Percentiles rank a stretch among this genome's conserved stretches.
phyloP scores from a whole-genome alignment of 208 protist species.

The Crithidia sp. region DNA sequence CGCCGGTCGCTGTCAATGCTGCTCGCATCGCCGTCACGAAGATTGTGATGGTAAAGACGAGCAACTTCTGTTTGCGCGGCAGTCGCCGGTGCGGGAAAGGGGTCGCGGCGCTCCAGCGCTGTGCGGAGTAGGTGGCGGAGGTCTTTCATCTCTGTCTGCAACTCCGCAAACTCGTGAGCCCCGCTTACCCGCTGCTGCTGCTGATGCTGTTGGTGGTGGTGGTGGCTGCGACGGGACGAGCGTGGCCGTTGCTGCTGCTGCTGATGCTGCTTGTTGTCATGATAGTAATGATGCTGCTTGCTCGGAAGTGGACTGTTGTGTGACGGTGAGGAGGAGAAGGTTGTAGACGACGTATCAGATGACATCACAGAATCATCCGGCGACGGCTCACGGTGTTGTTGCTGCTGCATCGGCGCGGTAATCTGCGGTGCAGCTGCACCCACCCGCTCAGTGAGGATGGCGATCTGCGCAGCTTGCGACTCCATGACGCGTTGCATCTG shows the following conservation, averaged over 20 bases:
- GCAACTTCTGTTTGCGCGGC: not conserved
- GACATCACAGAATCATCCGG: not conserved
- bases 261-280: not conserved
- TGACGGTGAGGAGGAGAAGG: not conserved
- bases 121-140: constrained; percentile 7
- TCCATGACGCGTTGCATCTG: constrained; percentile 13
- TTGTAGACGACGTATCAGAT: not conserved
- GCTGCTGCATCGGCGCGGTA: not conserved
- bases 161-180: not conserved
- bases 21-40: not conserved
- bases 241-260: too few species aligned
- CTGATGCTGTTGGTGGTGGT: not conserved
- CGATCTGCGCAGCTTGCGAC: constrained; percentile 16
- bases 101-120: not conserved
- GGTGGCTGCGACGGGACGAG: too few species aligned
- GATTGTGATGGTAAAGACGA: not conserved
- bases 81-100: not conserved
- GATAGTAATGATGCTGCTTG: too few species aligned
- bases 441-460: constrained; percentile 6
- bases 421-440: not conserved
- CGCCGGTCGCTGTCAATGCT: not conserved
- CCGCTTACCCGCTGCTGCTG: not conserved
- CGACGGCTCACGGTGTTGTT: not conserved
- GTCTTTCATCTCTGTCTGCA: constrained; percentile 11
- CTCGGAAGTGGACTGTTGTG: not conserved